Base-by-base conservation (phyloP, 1,284 basidiomycete genomes). In the Fomitopsis schrenkii region DNA sequence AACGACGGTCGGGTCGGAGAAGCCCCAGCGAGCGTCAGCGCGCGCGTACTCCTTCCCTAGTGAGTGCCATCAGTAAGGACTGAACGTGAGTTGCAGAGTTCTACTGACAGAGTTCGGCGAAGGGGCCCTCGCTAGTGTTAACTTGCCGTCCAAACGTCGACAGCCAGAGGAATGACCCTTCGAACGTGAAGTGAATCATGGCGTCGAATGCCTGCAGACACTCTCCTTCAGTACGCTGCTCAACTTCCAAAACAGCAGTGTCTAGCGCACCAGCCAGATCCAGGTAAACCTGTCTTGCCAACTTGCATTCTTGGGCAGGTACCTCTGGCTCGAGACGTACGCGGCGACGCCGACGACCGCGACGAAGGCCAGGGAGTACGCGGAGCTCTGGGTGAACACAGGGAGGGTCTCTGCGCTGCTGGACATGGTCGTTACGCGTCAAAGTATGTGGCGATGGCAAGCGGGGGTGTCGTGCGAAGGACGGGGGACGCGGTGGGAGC, bases 1-100 rank as follows among this genome's bases (percentile, higher is more conserved):
- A 46, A 94, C 90, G 53, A 94, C 65, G 0, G 88, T 90, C 1
- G 90, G 83, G 67, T 94, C 91, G 0, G 91, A 79, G 35, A 81
- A 72, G 15, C 90, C 92, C 92, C 92, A 94, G 53, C 91, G 84
- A 61, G 83, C 82, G 69, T 94, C 92, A 10, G 91, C 92, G 7
- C 79, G 79, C n/a, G 88, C 84, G 67, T 94, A 94, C 61, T 86
- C 85, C 59, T 75, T 80, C 83, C 82, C 83, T 84, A 60, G 19
- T 17, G n/a, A 12, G 33, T 19, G 40, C 19, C 22, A 48, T 6
- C 45, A 48, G 12, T 5, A 2, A 19, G 12, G n/a, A 1, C 26
- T 28, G 12, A 2, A 19, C 5, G 26, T 2, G 6, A 14, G 45
- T 8, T 12, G 2, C 9, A 48, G 26, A 2, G 2, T 4, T n/a